Evolutionary conservation across 345 rosid species (phyloP).

Genomic region (Boechera stricta): DNA sequence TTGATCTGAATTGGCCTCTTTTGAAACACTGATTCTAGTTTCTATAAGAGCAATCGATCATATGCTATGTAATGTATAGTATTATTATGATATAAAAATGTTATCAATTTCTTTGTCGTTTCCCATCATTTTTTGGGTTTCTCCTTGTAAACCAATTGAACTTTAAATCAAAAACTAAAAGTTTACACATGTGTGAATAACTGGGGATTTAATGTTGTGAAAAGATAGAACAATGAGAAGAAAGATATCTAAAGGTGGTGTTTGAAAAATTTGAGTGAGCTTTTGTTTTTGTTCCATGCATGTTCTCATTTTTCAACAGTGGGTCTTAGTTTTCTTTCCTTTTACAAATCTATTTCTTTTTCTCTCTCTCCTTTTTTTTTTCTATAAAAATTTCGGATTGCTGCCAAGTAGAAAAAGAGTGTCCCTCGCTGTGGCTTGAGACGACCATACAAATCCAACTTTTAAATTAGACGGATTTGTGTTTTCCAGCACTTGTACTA

Average conservation of each 20-base stretch:
- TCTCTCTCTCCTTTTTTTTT: neutral
- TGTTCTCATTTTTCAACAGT: constrained; percentile 37
- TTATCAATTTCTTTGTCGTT: constrained; percentile 14
- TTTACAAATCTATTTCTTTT: neutral
- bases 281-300: constrained; percentile 32
- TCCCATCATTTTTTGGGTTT: neutral
- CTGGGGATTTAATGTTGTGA: constrained; percentile 37
- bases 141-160: constrained; percentile 1
- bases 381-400: constrained; percentile 32
- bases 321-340: constrained; percentile 33
- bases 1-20: constrained; percentile 45
- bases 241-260: constrained; percentile 29
- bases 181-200: constrained; percentile 24
- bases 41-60: constrained; percentile 45
- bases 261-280: constrained; percentile 19
- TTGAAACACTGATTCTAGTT: constrained; percentile 41
- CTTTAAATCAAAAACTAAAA: neutral
- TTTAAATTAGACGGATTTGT: constrained; percentile 19
- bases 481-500: neutral
- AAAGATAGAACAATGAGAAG: constrained; percentile 39
- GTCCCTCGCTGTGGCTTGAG: constrained; percentile 33
- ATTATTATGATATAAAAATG: neutral
- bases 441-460: constrained; percentile 13
- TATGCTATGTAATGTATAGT: constrained; percentile 47
- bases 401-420: constrained; percentile 40